A percentile compares a stretch with the other conserved stretches of the same genome.
phyloP scores from a whole-genome alignment of 2,329 filamentous ascomycete genomes.

The Myriosclerotinia duriaeana region DNA sequence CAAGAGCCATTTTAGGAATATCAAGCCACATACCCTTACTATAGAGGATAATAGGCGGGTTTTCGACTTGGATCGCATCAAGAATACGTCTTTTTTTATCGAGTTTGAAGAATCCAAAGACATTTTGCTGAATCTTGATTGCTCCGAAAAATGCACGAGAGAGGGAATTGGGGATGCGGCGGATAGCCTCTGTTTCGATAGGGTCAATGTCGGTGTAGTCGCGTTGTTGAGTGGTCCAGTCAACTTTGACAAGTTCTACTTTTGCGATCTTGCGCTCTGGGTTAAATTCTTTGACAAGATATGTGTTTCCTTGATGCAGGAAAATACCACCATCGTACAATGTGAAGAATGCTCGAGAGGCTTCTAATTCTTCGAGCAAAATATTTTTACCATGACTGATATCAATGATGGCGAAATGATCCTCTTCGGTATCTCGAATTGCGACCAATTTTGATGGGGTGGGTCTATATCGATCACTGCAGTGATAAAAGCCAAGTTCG shows the following conservation, averaged over 20 bases:
- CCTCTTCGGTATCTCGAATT: slow-evolving; percentile 85
- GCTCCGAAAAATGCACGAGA: slow-evolving; percentile 80
- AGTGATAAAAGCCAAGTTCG: slow-evolving; percentile 81
- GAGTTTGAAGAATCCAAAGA: slow-evolving; percentile 98
- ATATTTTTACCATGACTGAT: slow-evolving; percentile 77
- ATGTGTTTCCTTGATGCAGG: slow-evolving; percentile 91
- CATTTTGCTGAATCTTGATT: slow-evolving; percentile 81
- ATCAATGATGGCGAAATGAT: slow-evolving; percentile 93
- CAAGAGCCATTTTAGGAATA: slow-evolving; percentile 74
- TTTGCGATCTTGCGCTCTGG: slow-evolving; percentile 79
- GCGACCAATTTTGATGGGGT: slow-evolving; percentile 78
- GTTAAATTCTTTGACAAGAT: slow-evolving; percentile 85
- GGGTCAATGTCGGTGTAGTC: slow-evolving; percentile 95
- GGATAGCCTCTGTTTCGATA: slow-evolving; percentile 84
- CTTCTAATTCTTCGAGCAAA: slow-evolving; percentile 93
- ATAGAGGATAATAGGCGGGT: slow-evolving; percentile 81
- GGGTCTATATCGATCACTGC: slow-evolving; percentile 83
- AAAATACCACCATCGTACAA: slow-evolving; percentile 97
- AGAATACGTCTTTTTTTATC: slow-evolving; percentile 81
- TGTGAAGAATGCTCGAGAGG: slow-evolving; percentile 90
- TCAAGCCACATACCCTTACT: slow-evolving; percentile 96
- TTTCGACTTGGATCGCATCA: slow-evolving; percentile 90
- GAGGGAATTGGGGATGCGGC: slow-evolving; percentile 61
- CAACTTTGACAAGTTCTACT: slow-evolving; percentile 84
- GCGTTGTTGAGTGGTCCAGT: slow-evolving; percentile 91